These are phyloP conservation scores for Juncus effusus DNA, from an alignment of 176 grass and related monocot genomes.

Conservation along the genomic window DNA sequence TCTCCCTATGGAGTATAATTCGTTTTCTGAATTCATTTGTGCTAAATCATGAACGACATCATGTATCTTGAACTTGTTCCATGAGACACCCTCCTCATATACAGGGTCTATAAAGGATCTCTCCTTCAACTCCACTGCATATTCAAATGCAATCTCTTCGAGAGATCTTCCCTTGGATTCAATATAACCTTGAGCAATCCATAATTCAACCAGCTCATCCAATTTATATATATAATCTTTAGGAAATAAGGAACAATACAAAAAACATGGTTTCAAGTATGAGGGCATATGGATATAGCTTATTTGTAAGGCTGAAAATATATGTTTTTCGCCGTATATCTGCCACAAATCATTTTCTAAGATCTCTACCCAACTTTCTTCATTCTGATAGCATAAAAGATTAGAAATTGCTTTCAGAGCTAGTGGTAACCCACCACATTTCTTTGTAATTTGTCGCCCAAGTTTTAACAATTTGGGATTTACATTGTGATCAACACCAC, in stretches of 20 bases:
- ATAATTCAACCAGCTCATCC: not conserved
- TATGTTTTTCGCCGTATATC: not conserved
- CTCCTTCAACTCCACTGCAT: not conserved
- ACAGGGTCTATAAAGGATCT: conserved; percentile 3
- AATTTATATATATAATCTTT: not conserved
- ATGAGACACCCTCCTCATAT: too few species aligned
- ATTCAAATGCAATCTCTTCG: conserved; percentile 2
- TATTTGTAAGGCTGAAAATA: conserved; percentile 7
- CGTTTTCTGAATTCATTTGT: not conserved
- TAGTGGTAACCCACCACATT: conserved; percentile 4
- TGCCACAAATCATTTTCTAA: conserved; percentile 24
- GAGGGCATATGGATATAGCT: not conserved
- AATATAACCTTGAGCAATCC: conserved; percentile 20
- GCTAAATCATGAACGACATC: not conserved
- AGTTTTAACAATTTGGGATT: not conserved
- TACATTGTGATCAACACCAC: not conserved
- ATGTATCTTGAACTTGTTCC: conserved; percentile 7
- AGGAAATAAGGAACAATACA: conserved; percentile 3
- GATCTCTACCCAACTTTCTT: conserved; percentile 17
- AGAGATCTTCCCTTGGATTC: not conserved
- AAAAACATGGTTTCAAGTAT: conserved; percentile 25
- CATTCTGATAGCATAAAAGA: not conserved
- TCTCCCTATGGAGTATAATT: not conserved
- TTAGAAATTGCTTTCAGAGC: conserved; percentile 7
- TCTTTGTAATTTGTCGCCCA: conserved; percentile 7